Evolutionary conservation across 805 yeast genomes (phyloP), one percentile per base, ranked within the genome.

Genomic region (Ogataea paraovalis): DNA sequence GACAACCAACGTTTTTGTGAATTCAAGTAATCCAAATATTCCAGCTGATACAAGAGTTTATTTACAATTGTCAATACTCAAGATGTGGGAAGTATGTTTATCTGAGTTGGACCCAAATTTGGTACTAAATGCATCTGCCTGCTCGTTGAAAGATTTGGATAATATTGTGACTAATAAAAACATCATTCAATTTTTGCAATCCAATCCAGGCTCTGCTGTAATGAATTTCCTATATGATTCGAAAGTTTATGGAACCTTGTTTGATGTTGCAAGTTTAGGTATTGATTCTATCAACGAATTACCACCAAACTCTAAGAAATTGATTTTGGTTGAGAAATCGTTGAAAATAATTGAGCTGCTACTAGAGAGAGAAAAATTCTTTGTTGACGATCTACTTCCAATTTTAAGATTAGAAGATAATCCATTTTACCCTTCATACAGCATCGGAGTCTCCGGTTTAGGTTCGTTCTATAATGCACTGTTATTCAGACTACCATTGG

Each of bases 391-490:
- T 39, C 63, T 83, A 8, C 52, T 81, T 7, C 80, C 84, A 2
- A 59, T 78, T 10, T 63, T 74, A 66, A 76, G 72, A 65, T 67
- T 64, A 44, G 72, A 59, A 34, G 69, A 51, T 55, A 74, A 68
- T 53, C 60, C 57, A 38, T 65, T 69, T 19, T 72, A 71, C 52
- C 60, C 64, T 44, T 75, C 81, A 1, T 63, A 70, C 13, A 60
- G 54, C 59, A 53, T 76, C 42, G 84, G 86, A 6, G 74, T 82
- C 2, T 82, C 77, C 55, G 90, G 87, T 0, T 60, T 83, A 7
- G 67, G 76, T 13, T 76, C 85, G 3, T 86, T 87, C 54, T 81
- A 74, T 57, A 95, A 88, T 58, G 83, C 91, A 0, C 68, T 91
- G 8, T 66, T 87, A 21, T 80, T 82, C 62, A 78, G 86, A 51